phyloP scores from a whole-genome alignment of 2,329 filamentous ascomycete genomes.

The Rhytidhysteron rufulum region DNA sequence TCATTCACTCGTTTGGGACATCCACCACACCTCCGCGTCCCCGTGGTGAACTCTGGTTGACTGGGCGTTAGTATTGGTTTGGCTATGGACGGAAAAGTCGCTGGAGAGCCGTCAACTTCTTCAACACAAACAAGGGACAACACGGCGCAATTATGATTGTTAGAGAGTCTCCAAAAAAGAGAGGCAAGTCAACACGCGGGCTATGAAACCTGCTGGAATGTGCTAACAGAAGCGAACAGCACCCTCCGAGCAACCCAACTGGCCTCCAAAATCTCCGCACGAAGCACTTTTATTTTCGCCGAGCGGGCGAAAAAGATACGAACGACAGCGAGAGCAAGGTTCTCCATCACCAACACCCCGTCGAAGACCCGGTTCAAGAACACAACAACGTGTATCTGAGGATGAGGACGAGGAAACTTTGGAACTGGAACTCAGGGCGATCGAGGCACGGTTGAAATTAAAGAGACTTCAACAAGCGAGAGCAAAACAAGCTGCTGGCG shows the following conservation, averaged over 20 bases:
- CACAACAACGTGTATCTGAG: constrained; percentile 41
- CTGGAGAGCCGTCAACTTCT: constrained; percentile 2
- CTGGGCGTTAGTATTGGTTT: no score
- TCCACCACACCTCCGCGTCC: no score
- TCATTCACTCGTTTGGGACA: no score
- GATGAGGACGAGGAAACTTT: constrained; percentile 82
- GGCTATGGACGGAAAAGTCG: constrained; percentile 23
- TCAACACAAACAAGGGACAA: neutral
- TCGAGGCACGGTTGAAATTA: constrained; percentile 80
- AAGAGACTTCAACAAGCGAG: constrained; percentile 74
- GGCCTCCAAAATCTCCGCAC: constrained; percentile 61
- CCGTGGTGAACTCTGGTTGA: no score
- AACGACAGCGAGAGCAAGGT: constrained; percentile 56
- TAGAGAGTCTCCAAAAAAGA: constrained; percentile 45
- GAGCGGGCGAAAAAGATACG: constrained; percentile 71
- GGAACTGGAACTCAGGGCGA: constrained; percentile 79
- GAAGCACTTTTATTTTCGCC: constrained; percentile 67
- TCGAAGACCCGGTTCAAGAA: constrained; percentile 18
- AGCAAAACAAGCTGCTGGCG: constrained; percentile 39
- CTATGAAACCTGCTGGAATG: no score
- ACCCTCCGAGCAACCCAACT: constrained; percentile 42
- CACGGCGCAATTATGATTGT: constrained; percentile 39
- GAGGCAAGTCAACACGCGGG: no score
- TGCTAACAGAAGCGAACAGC: no score
- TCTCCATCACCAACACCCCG: constrained; percentile 57